These are phyloP conservation scores for Phytophthora meadii DNA, from an alignment of 352 stramenopile species.

Conservation along the genomic window DNA sequence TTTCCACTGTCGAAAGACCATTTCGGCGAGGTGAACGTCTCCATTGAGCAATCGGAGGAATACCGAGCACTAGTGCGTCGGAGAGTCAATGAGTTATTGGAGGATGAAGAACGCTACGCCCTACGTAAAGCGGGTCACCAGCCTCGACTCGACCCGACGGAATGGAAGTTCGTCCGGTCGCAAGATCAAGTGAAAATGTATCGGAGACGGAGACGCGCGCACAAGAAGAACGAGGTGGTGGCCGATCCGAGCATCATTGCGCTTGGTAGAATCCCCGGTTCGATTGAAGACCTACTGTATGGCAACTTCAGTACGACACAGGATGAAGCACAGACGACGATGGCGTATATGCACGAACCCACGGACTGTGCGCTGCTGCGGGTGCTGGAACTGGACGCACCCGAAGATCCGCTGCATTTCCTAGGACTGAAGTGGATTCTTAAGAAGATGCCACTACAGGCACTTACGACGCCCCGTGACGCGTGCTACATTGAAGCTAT, in stretches of 20 bases:
- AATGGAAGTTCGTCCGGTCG: slow-evolving; percentile 48
- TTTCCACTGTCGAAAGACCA: slow-evolving; percentile 43
- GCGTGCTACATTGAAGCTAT: slow-evolving; percentile 51
- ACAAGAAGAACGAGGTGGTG: neutral
- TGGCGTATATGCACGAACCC: slow-evolving; percentile 39
- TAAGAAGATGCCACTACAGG: slow-evolving; percentile 41
- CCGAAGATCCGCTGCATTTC: slow-evolving; percentile 54
- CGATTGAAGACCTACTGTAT: slow-evolving; percentile 63
- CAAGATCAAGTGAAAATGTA: slow-evolving; percentile 48
- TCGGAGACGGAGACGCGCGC: slow-evolving; percentile 26
- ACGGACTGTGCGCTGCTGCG: slow-evolving; percentile 51
- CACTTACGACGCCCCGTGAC: slow-evolving; percentile 31
- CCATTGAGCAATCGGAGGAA: slow-evolving; percentile 38
- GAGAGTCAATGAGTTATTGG: slow-evolving; percentile 35
- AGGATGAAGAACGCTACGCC: slow-evolving; percentile 32
- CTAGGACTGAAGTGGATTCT: slow-evolving; percentile 61
- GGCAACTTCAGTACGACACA: slow-evolving; percentile 49
- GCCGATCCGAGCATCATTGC: slow-evolving; percentile 47
- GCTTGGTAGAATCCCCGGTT: slow-evolving; percentile 49
- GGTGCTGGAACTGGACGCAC: slow-evolving; percentile 47
- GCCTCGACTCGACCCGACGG: slow-evolving; percentile 25
- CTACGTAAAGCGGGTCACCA: slow-evolving; percentile 13
- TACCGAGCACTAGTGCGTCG: slow-evolving; percentile 43
- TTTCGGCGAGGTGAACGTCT: slow-evolving; percentile 42
- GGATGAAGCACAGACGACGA: slow-evolving; percentile 50